Base-by-base conservation (phyloP, 116 monocot species). In the Dioscorea cayenensis region DNA sequence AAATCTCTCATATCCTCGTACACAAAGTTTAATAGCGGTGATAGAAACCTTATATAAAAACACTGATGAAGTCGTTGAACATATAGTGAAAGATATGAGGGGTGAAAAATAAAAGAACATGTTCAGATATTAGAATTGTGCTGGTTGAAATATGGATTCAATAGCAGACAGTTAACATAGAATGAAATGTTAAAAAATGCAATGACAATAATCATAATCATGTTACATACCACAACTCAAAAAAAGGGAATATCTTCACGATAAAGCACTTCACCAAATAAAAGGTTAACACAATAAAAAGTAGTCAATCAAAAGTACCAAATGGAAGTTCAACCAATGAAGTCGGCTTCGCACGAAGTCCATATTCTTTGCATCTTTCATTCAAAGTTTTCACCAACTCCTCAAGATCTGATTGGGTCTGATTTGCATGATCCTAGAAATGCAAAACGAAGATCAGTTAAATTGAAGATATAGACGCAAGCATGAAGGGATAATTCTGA, bases 301-400 rank as follows among this genome's bases (percentile, higher is more conserved):
- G 4, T 55, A 55, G n/a, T 55, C 55, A 16, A 7, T 25, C 14
- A 21, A 4, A 76, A 35, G 14, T 93, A 99, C 97, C 97, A 82
- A 99, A 99, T 1, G 97, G 94, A 78, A 99, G 94, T 79, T 99
- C 97, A 18, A 85, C 12, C 51, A 90, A 66, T 72, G 94, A 63
- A 69, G 94, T 91, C 70, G 94, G 89, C 74, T 93, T 99, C 9
- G 77, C 81, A 78, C 84, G 84, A 60, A 99, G 83, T 16, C 91
- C 91, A 78, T 86, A 85, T 74, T 78, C 75, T 64, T 99, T 99
- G 86, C 89, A 99, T 65, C 86, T 78, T 58, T 94, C 90, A 91
- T 89, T 99, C 72, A 99, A 78, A 76, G 77, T 48, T 84, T 78
- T 88, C 60, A 88, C 81, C 72, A 93, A 77, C 75, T 90, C 91